A percentile compares a stretch with the other conserved stretches of the same genome.
phyloP scores from a whole-genome alignment of 2,329 filamentous ascomycete genomes.

The Triangularia setosa region DNA sequence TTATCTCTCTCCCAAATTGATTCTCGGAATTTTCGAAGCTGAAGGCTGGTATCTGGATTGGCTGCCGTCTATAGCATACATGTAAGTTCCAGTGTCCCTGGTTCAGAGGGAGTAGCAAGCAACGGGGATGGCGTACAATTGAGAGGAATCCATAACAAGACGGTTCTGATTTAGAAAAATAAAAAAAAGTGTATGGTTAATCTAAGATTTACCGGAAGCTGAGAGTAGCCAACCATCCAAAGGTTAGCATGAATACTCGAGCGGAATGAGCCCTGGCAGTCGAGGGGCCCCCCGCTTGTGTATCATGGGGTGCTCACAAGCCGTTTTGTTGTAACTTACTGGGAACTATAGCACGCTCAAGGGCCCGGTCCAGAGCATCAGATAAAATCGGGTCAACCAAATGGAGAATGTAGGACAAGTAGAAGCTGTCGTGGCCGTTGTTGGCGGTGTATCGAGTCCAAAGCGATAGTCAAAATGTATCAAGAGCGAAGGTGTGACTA shows the following conservation, averaged over 20 bases:
- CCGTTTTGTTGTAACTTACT: conserved; percentile 39
- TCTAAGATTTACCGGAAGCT: conserved; percentile 38
- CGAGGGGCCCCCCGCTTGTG: conserved; percentile 31
- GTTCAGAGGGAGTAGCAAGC: conserved; percentile 16
- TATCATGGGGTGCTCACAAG: conserved; percentile 35
- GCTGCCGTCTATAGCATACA: conserved; percentile 39
- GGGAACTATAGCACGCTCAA: conserved; percentile 35
- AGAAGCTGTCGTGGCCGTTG: conserved; percentile 1
- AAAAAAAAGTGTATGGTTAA: conserved; percentile 35
- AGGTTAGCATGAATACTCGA: conserved; percentile 38
- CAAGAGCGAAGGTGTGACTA: conserved; percentile 25
- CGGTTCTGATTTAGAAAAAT: conserved; percentile 28
- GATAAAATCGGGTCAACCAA: conserved; percentile 31
- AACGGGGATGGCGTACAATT: conserved; percentile 45
- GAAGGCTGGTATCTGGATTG: conserved; percentile 48
- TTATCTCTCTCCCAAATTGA: conserved; percentile 44
- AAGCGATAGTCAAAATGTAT: neutral
- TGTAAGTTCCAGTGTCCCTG: conserved; percentile 36
- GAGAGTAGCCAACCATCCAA: conserved; percentile 27
- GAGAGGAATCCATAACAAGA: conserved; percentile 48
- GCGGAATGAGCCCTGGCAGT: conserved; percentile 30
- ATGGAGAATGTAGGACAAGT: conserved; percentile 22
- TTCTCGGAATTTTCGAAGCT: conserved; percentile 45
- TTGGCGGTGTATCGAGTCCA: neutral
- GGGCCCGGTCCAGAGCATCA: conserved; percentile 28